A percentile compares a stretch with the other conserved stretches of the same genome.
phyloP scores from a whole-genome alignment of 2,329 filamentous ascomycete genomes.

The Cephalotrichum gorgonifer region DNA sequence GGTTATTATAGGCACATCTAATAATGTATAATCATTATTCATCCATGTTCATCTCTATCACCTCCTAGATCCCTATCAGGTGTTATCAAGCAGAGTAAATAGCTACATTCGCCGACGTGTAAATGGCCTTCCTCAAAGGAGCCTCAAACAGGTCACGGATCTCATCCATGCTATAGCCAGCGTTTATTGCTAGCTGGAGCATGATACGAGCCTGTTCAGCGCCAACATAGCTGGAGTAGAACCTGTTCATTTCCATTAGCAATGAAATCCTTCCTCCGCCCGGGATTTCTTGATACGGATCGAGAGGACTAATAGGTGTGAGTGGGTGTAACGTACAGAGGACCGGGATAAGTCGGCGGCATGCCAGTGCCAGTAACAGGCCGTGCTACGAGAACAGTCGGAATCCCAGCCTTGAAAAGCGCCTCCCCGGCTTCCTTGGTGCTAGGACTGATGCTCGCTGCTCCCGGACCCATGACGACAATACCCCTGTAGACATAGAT shows the following conservation, averaged over 20 bases:
- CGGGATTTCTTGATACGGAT: too few species aligned
- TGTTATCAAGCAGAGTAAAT: too few species aligned
- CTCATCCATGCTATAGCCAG: constrained; percentile 16
- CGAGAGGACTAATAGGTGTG: too few species aligned
- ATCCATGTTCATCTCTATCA: too few species aligned
- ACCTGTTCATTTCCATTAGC: neutral
- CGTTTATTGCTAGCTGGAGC: constrained; percentile 19
- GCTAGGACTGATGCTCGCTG: constrained; percentile 16
- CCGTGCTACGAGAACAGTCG: constrained; percentile 16
- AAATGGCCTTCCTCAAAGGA: constrained; percentile 9
- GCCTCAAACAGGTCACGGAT: constrained; percentile 19
- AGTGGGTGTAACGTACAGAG: neutral
- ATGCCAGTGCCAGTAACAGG: constrained; percentile 17
- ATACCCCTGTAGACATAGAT: constrained; percentile 12
- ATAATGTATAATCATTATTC: too few species aligned
- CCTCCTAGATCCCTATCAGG: too few species aligned
- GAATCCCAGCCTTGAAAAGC: constrained; percentile 16
- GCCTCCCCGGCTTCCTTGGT: constrained; percentile 15
- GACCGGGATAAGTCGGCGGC: constrained; percentile 6
- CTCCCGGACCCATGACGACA: constrained; percentile 20
- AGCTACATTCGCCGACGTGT: neutral
- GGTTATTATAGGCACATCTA: too few species aligned
- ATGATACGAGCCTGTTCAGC: constrained; percentile 17
- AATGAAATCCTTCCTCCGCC: neutral
- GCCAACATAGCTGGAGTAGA: constrained; percentile 1